Conservation (phyloP, 179 eudicot genomes). For the Vitellaria paradoxa region DNA sequence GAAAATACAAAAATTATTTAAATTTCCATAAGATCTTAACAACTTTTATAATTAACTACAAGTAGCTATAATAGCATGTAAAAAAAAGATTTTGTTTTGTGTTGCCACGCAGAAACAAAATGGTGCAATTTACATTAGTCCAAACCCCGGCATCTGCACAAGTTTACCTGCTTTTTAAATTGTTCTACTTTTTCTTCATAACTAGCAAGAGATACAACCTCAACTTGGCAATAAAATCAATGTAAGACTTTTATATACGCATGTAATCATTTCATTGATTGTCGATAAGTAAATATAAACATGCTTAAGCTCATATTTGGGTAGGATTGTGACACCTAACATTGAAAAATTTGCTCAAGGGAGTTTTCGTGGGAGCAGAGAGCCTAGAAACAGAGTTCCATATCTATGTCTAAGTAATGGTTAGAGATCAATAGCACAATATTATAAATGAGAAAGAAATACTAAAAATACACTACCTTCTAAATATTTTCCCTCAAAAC, state of each 20-base stretch:
- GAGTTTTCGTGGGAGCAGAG: slow-evolving; percentile 82
- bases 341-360: slow-evolving; percentile 89
- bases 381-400: slow-evolving; percentile 99
- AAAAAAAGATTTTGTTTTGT: background rate
- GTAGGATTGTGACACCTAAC: slow-evolving; percentile 41
- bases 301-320: slow-evolving; percentile 8
- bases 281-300: background rate
- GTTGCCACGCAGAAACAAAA: background rate
- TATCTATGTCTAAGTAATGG: slow-evolving; percentile 44
- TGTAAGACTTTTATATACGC: slow-evolving; percentile 7
- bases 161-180: slow-evolving; percentile 97
- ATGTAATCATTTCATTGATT: too few relatives aligned
- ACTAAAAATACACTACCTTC: slow-evolving; percentile 56
- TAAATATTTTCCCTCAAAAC: slow-evolving; percentile 93
- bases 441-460: background rate
- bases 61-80: background rate
- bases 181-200: slow-evolving; percentile 96
- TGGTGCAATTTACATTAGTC: background rate
- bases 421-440: background rate
- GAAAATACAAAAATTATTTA: background rate
- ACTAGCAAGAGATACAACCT: slow-evolving; percentile 92
- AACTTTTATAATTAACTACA: background rate
- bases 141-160: too few relatives aligned
- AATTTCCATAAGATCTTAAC: too few relatives aligned
- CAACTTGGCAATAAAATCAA: slow-evolving; percentile 56